Evolutionary conservation across 2,329 filamentous ascomycete species (phyloP).

Genomic region (Penicillium griseofulvum): DNA sequence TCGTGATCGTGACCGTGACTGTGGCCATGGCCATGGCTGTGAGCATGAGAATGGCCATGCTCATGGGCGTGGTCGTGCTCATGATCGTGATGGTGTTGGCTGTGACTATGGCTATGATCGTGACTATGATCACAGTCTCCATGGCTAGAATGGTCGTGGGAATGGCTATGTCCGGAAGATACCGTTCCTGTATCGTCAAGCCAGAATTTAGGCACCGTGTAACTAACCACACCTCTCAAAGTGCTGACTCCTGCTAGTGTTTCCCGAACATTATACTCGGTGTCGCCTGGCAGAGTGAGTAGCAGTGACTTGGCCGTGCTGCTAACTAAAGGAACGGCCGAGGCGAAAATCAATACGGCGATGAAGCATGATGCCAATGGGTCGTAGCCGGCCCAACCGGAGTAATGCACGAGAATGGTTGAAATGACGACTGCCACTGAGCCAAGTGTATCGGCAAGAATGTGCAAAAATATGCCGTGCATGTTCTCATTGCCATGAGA

Average conservation of each 20-base stretch:
- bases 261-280: conserved; percentile 85
- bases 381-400: conserved; percentile 91
- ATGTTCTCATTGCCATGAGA: conserved; percentile 90
- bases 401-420: conserved; percentile 80
- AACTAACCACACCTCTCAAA: conserved; percentile 79
- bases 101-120: conserved; percentile 31
- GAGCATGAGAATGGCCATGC: conserved; percentile 29
- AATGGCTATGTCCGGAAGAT: conserved; percentile 40
- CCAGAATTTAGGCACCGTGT: conserved; percentile 90
- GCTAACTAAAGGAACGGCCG: conserved; percentile 81
- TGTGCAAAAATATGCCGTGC: conserved; percentile 94
- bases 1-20: conserved; percentile 31
- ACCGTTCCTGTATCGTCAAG: conserved; percentile 64
- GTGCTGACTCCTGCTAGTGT: conserved; percentile 78
- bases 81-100: conserved; percentile 33
- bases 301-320: conserved; percentile 80
- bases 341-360: conserved; percentile 87
- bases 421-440: conserved; percentile 93
- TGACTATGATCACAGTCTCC: conserved; percentile 34
- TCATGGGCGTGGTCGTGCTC: conserved; percentile 26
- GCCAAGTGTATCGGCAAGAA: conserved; percentile 89
- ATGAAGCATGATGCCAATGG: conserved; percentile 92
- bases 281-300: conserved; percentile 76
- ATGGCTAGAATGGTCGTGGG: conserved; percentile 28
- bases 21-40: conserved; percentile 31